A percentile compares a stretch with the other conserved stretches of the same genome.
phyloP scores from a whole-genome alignment of 768 basidiomycete genomes.

The Hemileccinum rubropunctum region DNA sequence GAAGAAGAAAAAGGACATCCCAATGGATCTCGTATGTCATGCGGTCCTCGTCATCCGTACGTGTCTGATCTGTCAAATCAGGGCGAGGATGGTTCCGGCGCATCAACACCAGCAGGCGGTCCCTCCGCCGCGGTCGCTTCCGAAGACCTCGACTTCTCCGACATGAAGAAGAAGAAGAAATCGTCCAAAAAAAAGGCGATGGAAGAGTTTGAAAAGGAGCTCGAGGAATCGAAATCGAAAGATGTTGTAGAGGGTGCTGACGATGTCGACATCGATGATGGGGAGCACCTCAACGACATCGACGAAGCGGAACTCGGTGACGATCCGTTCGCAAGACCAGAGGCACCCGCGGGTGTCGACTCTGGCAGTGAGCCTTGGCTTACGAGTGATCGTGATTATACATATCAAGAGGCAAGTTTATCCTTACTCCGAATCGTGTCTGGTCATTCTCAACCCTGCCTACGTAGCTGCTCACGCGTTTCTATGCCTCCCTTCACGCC shows the following conservation, averaged over 20 bases:
- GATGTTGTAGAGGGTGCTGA: constrained; percentile 58
- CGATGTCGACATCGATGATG: constrained; percentile 56
- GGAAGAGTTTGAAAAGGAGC: constrained; percentile 93
- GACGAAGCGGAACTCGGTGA: constrained; percentile 89
- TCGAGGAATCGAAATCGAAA: constrained; percentile 69
- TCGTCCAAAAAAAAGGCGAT: constrained; percentile 86
- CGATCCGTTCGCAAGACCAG: constrained; percentile 69
- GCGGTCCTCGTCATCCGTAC: neutral
- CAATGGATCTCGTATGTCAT: constrained; percentile 67
- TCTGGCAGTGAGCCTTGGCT: constrained; percentile 87
- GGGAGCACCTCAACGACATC: constrained; percentile 61
- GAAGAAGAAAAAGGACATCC: constrained; percentile 91
- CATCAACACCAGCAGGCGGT: constrained; percentile 51
- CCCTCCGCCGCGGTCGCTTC: constrained; percentile 43
- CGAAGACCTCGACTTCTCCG: constrained; percentile 91
- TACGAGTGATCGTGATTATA: constrained; percentile 90
- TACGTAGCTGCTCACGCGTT: constrained; percentile 82
- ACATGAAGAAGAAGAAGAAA: constrained; percentile 97
- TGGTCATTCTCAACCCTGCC: neutral
- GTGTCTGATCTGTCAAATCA: constrained; percentile 23
- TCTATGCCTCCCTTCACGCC: constrained; percentile 87
- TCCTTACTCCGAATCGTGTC: neutral
- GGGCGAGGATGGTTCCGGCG: constrained; percentile 63
- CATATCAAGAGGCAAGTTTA: constrained; percentile 86
- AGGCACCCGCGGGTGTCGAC: constrained; percentile 60